These are phyloP conservation scores for Babesia bigemina DNA, from an alignment of 169 alveolate genomes.

Conservation along the genomic window DNA sequence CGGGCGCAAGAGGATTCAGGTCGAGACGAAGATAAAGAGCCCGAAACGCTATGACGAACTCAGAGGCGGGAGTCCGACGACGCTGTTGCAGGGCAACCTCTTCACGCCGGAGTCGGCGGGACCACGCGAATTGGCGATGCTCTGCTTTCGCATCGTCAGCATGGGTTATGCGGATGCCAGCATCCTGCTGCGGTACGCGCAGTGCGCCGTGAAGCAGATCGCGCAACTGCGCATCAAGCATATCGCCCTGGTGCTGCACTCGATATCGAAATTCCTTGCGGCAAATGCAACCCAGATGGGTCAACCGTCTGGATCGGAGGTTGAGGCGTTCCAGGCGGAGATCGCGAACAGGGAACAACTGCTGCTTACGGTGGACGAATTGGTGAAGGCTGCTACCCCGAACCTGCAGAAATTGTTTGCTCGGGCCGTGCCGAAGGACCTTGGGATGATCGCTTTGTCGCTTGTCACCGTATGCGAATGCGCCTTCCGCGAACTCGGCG, in stretches of 20 bases:
- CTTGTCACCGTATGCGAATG: conserved; percentile 42
- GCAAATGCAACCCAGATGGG: background rate
- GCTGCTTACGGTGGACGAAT: conserved; percentile 25
- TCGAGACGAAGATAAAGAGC: conserved; percentile 42
- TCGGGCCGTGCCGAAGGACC: conserved; percentile 57
- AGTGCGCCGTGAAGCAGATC: conserved; percentile 27
- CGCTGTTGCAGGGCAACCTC: conserved; percentile 49
- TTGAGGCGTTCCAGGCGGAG: conserved; percentile 10
- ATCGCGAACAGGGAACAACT: conserved; percentile 24
- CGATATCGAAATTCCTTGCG: conserved; percentile 48
- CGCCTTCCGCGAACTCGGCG: conserved; percentile 30
- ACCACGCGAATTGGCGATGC: conserved; percentile 59
- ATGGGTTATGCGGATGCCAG: conserved; percentile 58
- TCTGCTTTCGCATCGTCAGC: conserved; percentile 57
- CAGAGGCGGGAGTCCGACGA: conserved; percentile 37
- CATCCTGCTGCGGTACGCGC: conserved; percentile 44
- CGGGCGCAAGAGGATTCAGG: conserved; percentile 46
- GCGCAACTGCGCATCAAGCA: conserved; percentile 41
- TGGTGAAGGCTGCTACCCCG: conserved; percentile 20
- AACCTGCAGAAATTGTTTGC: conserved; percentile 21
- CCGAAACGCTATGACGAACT: conserved; percentile 42
- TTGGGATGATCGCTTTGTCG: conserved; percentile 67
- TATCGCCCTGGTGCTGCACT: conserved; percentile 58
- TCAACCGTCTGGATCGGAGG: background rate
- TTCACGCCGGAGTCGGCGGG: conserved; percentile 71